Evolutionary conservation across 2,329 filamentous ascomycete species (phyloP), one percentile per base, ranked within the genome.

Genomic region (Rhynchosporium graminicola): DNA sequence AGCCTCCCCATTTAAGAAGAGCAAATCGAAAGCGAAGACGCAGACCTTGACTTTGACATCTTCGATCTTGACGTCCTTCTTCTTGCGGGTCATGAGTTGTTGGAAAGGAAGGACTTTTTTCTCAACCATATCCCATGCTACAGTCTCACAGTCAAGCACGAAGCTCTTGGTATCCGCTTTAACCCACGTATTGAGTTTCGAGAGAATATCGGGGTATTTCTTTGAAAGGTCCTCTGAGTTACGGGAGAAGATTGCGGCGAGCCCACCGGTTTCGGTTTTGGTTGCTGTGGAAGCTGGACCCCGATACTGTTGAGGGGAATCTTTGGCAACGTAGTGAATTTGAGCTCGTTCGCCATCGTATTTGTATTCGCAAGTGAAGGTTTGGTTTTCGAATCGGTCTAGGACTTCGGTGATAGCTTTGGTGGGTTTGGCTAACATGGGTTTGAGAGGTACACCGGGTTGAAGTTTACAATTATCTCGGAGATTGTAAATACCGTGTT

Each of bases 261-360:
- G 85, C 2, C 94, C 94, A 45, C 67, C 67, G 5, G 51, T 48
- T 20, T 61, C 50, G 4, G 65, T 80, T 70, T 91, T 89, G 46
- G 87, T 82, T 7, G 85, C 85, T 5, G 84, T 78, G 10, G 81
- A 78, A 0, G 83, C 78, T 42, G 85, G 81, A 52, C 88, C 83
- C 62, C 84, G 83, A 68, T 91, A 88, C 60, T 92, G 82, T 63
- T 89, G 80, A 1, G 86, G 80, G 9, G 90, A 84, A 65, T 94
- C 90, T 65, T 92, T 91, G 4, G 93, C 88, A 38, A 98, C 92
- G 69, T 96, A 99, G 75, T 99, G 95, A 57, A 99, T 98, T 74
- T 99, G 95, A n/a, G 95, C 95, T 74, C 95, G 84, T 77, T 99
- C 95, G 55, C 95, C 95, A 71, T 99, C 95, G 73, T 99, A 99